phyloP scores from a whole-genome alignment of 2,329 filamentous ascomycete species.

The Scopulariopsis brevicaulis region DNA sequence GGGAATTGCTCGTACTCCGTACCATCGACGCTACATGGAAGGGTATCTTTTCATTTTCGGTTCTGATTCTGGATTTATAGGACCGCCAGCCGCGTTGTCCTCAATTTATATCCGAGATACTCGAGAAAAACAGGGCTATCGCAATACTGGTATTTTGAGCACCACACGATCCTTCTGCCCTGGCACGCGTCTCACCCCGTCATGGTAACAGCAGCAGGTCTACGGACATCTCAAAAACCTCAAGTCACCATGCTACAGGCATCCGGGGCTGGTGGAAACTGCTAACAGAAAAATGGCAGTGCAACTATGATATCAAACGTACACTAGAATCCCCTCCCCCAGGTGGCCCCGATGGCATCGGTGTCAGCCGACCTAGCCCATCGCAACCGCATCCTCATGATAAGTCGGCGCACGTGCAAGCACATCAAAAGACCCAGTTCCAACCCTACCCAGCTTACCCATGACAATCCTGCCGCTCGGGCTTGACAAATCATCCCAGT shows the following conservation, averaged over 20 bases:
- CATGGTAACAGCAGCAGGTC: no score
- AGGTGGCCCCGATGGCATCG: neutral
- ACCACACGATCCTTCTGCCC: no score
- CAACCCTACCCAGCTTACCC: slow-evolving; percentile 69
- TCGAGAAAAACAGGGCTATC: no score
- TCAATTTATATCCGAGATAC: no score
- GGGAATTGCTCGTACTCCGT: neutral
- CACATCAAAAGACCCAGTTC: slow-evolving; percentile 88
- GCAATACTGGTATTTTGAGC: no score
- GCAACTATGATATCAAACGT: neutral
- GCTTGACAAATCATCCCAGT: slow-evolving; percentile 78
- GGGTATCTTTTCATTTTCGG: no score
- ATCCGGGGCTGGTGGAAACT: neutral
- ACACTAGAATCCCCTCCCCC: neutral
- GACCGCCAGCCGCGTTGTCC: no score
- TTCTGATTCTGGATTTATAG: no score
- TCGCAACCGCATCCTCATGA: slow-evolving; percentile 22
- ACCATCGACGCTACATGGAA: neutral
- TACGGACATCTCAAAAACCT: no score
- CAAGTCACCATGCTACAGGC: neutral
- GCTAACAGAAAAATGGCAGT: neutral
- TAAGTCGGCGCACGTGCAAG: slow-evolving; percentile 49
- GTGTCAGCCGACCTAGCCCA: neutral
- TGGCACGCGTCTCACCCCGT: no score
- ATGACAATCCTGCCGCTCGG: slow-evolving; percentile 84